These are phyloP conservation scores for Westerdykella sp. DNA, from an alignment of 2,329 filamentous ascomycete species.

Conservation along the genomic window DNA sequence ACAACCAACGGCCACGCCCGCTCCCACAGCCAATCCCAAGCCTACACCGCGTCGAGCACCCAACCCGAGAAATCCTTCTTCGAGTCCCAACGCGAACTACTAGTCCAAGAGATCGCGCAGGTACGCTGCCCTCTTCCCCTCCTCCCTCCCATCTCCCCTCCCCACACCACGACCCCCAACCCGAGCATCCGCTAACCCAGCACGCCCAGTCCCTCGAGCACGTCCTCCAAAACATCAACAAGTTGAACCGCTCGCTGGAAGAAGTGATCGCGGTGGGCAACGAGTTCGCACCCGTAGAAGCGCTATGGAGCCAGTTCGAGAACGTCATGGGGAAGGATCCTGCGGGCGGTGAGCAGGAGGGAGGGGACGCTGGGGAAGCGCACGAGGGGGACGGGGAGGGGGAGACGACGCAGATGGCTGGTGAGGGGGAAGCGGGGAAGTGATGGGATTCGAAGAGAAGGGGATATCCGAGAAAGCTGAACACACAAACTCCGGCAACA, in stretches of 20 bases:
- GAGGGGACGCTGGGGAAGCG: slow-evolving; percentile 13
- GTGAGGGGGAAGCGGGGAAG: slow-evolving; percentile 8
- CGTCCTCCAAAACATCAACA: slow-evolving; percentile 92
- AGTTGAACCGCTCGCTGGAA: slow-evolving; percentile 85
- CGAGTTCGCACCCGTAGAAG: slow-evolving; percentile 95
- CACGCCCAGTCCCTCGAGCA: slow-evolving; percentile 64
- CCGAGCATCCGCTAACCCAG: background rate
- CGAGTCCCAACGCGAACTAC: slow-evolving; percentile 66
- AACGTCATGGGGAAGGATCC: slow-evolving; percentile 79
- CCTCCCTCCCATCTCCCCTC: slow-evolving; percentile 2
- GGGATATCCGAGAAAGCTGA: background rate
- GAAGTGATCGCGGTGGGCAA: slow-evolving; percentile 90
- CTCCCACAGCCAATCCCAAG: background rate
- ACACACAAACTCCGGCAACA: no score
- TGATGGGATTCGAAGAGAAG: slow-evolving; percentile 1
- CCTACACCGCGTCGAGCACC: background rate
- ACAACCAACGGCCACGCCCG: slow-evolving; percentile 12
- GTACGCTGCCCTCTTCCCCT: slow-evolving; percentile 38
- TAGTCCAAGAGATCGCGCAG: slow-evolving; percentile 67
- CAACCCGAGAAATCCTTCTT: slow-evolving; percentile 51
- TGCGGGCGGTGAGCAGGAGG: slow-evolving; percentile 43
- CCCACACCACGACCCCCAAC: background rate
- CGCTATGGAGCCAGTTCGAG: slow-evolving; percentile 95
- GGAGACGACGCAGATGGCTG: slow-evolving; percentile 10
- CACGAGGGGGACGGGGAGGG: slow-evolving; percentile 4